A percentile compares a stretch with the other conserved stretches of the same genome.
phyloP scores from a whole-genome alignment of 106 monocot genomes.

The Narthecium ossifragum region DNA sequence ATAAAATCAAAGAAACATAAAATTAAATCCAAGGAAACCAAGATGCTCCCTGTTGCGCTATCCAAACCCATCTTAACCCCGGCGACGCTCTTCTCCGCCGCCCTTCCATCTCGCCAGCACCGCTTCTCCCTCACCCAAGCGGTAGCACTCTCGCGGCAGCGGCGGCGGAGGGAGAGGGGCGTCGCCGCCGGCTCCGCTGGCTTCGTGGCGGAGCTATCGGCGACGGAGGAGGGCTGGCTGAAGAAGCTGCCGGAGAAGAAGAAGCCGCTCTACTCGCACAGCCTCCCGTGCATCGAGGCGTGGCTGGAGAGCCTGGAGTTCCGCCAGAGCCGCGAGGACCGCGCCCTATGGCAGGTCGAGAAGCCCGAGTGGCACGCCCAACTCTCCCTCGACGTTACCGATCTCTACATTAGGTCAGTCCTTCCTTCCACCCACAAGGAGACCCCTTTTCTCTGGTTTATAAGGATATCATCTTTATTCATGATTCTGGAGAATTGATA shows the following conservation, averaged over 20 bases:
- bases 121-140: not conserved
- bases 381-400: slow-evolving; percentile 83
- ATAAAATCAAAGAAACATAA: no score
- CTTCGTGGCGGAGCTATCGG: slow-evolving; percentile 31
- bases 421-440: no score
- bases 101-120: not conserved
- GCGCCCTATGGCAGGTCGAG: slow-evolving; percentile 71
- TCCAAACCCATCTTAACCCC: not conserved
- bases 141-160: not conserved
- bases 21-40: no score
- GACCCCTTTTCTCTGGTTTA: no score
- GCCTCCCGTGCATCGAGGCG: slow-evolving; percentile 92
- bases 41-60: not conserved
- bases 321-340: slow-evolving; percentile 60
- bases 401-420: slow-evolving; percentile 65
- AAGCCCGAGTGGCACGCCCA: slow-evolving; percentile 85
- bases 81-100: not conserved
- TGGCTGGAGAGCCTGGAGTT: slow-evolving; percentile 82
- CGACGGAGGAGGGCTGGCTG: slow-evolving; percentile 68
- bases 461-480: no score
- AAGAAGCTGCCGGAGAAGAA: slow-evolving; percentile 94
- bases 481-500: no score
- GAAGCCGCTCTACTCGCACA: slow-evolving; percentile 94
- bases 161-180: not conserved
- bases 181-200: slow-evolving; percentile 8